Evolutionary conservation across 139 green algal genomes (phyloP).

Genomic region (Chlorella sp.): DNA sequence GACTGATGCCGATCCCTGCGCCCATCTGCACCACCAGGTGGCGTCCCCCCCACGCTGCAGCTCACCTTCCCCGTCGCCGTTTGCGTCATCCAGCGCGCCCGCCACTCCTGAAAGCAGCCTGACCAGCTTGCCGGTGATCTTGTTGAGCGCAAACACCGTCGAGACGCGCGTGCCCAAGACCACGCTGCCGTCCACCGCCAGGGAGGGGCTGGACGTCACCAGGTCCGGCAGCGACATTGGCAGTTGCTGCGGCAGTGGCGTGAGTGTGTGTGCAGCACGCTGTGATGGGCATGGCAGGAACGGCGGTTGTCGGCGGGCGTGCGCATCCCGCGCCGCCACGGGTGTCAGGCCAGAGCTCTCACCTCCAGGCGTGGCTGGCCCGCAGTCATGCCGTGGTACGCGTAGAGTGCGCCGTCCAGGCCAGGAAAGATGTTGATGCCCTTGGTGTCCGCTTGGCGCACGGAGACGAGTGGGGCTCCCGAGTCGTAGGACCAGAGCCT

Average conservation of each 20-base stretch:
- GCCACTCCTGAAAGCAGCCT: constrained; percentile 21
- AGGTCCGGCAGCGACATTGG: constrained; percentile 77
- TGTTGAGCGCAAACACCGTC: constrained; percentile 75
- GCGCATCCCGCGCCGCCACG: background rate
- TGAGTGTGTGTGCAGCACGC: too few species aligned
- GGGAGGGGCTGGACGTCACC: constrained; percentile 69
- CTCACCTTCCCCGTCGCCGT: constrained; percentile 4
- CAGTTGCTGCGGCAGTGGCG: constrained; percentile 77
- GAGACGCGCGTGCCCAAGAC: constrained; percentile 69
- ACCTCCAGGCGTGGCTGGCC: constrained; percentile 39
- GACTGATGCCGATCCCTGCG: too few species aligned
- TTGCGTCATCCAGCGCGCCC: constrained; percentile 22
- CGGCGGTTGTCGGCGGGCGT: too few species aligned
- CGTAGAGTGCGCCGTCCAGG: constrained; percentile 82
- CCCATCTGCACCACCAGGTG: too few species aligned
- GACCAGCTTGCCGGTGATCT: constrained; percentile 49
- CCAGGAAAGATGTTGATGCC: constrained; percentile 75
- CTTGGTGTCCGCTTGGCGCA: constrained; percentile 16
- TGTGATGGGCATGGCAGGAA: too few species aligned
- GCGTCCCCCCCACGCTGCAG: too few species aligned
- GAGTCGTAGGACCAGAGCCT: constrained; percentile 74
- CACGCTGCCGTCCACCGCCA: constrained; percentile 74
- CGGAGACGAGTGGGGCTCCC: constrained; percentile 68
- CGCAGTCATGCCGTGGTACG: constrained; percentile 34
- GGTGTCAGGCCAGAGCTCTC: background rate